Evolutionary conservation across 768 basidiomycete genomes (phyloP), one percentile per base, ranked within the genome.

Genomic region (Mycena capillaripes): DNA sequence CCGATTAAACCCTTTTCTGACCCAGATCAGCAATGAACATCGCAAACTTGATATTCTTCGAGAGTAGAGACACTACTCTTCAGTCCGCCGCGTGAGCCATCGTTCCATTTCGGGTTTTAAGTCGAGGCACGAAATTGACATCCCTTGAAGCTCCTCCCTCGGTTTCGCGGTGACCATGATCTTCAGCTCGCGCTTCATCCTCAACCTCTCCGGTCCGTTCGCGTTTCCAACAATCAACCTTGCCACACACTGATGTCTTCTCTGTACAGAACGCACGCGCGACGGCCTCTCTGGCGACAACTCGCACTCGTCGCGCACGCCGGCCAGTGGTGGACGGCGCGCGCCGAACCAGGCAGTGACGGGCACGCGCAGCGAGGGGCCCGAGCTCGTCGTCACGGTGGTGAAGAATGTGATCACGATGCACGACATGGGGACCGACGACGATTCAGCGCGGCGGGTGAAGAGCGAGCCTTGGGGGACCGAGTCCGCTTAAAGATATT

Each of bases 341-440:
- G 25, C 4, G 40, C 21, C 21, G 40, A 7, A 44, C 25, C 23
- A n/a, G 19, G 21, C n/a, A n/a, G n/a, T 16, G 14, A 8, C 10
- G 9, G n/a, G 12, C 44, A 25, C 57, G 7, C n/a, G 19, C 36
- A 10, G 57, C 57, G 56, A 62, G 3, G 56, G 25, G 9, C 48
- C 53, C 10, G 69, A 55, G 17, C 12, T 71, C 50, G 52, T 66
- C 48, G 65, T 71, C 23, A 57, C 34, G 2, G 70, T 71, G n/a
- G 32, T 56, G 57, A 66, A 71, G 59, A 66, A 66, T 27, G 70
- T 71, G 14, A 60, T 71, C 32, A 71, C 64, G 40, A 66, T 71
- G 70, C 38, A 38, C 52, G 70, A 71, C 21, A 66, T 71, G 70
- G 52, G 57, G n/a, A n/a, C n/a, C n/a, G n/a, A n/a, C 8, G 60